phyloP scores from a whole-genome alignment of 495 filamentous ascomycete species.

The Xylaria castorea region DNA sequence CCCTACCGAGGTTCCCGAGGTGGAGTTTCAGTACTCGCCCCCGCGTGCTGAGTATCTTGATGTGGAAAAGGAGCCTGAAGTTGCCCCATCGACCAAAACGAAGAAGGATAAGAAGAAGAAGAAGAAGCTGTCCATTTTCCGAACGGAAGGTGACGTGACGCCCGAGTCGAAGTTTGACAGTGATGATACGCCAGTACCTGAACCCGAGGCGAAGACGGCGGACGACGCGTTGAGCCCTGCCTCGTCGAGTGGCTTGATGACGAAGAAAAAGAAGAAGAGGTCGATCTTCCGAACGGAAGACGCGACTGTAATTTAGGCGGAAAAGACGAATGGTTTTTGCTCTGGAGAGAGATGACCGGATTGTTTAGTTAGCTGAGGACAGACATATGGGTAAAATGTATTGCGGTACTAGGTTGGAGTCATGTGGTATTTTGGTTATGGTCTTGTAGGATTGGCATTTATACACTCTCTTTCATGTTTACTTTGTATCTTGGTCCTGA shows the following conservation, averaged over 20 bases:
- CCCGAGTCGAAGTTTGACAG: not conserved
- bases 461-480: not conserved
- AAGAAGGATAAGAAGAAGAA: constrained; percentile 18
- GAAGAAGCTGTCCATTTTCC: constrained; percentile 10
- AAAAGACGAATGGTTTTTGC: too few species aligned
- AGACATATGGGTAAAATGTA: not conserved
- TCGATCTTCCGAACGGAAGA: not conserved
- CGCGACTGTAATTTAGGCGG: not conserved
- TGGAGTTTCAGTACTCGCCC: not conserved
- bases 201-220: not conserved
- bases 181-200: not conserved
- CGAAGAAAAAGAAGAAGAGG: constrained; percentile 16
- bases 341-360: not conserved
- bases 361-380: not conserved
- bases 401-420: not conserved
- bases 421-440: not conserved
- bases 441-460: not conserved
- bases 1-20: not conserved
- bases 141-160: not conserved
- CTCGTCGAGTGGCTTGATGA: not conserved
- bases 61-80: not conserved
- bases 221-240: constrained; percentile 3
- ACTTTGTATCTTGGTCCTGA: not conserved
- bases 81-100: not conserved
- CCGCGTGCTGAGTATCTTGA: not conserved